Percentiles rank a stretch among this genome's conserved stretches.
These are phyloP conservation scores for Metschnikowia kofuensis DNA, from an alignment of 805 yeast genomes.

Conservation along the genomic window DNA sequence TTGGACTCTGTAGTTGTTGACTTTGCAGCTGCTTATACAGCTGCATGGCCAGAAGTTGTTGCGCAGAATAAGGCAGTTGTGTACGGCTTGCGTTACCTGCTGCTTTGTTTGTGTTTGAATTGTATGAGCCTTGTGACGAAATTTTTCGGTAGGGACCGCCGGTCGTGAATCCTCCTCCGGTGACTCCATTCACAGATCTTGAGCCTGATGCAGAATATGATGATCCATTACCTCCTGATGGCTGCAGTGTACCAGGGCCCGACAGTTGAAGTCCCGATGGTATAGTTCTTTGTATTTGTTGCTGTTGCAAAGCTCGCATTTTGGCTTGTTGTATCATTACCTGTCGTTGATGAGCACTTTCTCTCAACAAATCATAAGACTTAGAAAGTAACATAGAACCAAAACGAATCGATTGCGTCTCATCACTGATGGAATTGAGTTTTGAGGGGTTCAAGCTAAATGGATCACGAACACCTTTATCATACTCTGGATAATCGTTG, in stretches of 20 bases:
- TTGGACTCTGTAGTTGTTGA: constrained; percentile 4
- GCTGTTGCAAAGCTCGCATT: constrained; percentile 41
- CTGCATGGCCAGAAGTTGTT: constrained; percentile 15
- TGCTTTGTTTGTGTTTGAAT: constrained; percentile 1
- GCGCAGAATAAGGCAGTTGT: constrained; percentile 5
- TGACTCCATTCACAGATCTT: constrained; percentile 1
- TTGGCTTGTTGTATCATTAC: constrained; percentile 48
- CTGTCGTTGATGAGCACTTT: constrained; percentile 67
- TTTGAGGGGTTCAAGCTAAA: constrained; percentile 76
- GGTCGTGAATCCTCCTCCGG: constrained; percentile 11
- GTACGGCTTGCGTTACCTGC: constrained; percentile 4
- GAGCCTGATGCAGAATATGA: constrained; percentile 1
- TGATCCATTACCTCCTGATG: constrained; percentile 3
- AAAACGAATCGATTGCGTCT: constrained; percentile 85
- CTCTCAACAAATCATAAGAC: constrained; percentile 75
- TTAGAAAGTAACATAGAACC: constrained; percentile 89
- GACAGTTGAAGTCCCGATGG: constrained; percentile 2
- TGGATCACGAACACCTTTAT: constrained; percentile 41
- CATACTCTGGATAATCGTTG: constrained; percentile 46
- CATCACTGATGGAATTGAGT: constrained; percentile 77
- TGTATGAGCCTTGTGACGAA: constrained; percentile 2
- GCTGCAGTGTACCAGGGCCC: constrained; percentile 1
- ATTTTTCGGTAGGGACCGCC: constrained; percentile 5
- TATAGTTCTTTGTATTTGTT: constrained; percentile 23
- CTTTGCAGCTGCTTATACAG: constrained; percentile 8